These are phyloP conservation scores for Penicillium sclerotigenum DNA, from an alignment of 2,329 filamentous ascomycete genomes.

Conservation along the genomic window DNA sequence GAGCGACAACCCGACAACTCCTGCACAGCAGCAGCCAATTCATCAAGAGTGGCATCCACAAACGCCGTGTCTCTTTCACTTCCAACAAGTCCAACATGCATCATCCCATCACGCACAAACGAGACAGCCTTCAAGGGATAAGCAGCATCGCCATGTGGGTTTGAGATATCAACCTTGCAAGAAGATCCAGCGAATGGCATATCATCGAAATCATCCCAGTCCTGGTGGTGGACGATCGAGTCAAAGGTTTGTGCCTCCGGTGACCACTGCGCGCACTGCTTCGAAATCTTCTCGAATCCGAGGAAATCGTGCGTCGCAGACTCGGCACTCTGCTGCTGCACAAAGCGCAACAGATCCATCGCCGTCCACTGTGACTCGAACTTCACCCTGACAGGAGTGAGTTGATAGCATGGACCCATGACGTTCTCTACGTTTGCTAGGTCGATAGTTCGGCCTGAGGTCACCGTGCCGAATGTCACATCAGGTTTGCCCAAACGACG, in stretches of 20 bases:
- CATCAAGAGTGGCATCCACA: constrained; percentile 51
- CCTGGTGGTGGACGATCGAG: constrained; percentile 56
- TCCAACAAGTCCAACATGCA: constrained; percentile 56
- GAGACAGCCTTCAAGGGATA: constrained; percentile 35
- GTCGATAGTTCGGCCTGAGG: constrained; percentile 59
- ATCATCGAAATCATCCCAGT: constrained; percentile 60
- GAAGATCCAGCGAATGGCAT: constrained; percentile 35
- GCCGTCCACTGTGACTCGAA: constrained; percentile 51
- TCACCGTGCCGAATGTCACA: constrained; percentile 62
- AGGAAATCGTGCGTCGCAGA: constrained; percentile 53
- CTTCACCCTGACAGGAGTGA: constrained; percentile 56
- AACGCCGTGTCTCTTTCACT: constrained; percentile 50
- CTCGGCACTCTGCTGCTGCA: constrained; percentile 54
- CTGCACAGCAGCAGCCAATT: constrained; percentile 46
- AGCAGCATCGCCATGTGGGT: constrained; percentile 53
- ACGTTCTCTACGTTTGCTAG: constrained; percentile 53
- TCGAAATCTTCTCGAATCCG: constrained; percentile 50
- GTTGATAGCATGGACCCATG: constrained; percentile 56
- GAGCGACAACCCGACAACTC: constrained; percentile 28
- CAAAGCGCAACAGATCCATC: constrained; percentile 47
- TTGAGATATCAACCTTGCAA: constrained; percentile 56
- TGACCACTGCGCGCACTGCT: constrained; percentile 48
- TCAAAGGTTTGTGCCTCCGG: constrained; percentile 49
- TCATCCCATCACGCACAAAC: constrained; percentile 57
- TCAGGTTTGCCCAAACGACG: constrained; percentile 50